These are phyloP conservation scores for Narthecium ossifragum DNA, from an alignment of 106 monocot species.

Conservation along the genomic window DNA sequence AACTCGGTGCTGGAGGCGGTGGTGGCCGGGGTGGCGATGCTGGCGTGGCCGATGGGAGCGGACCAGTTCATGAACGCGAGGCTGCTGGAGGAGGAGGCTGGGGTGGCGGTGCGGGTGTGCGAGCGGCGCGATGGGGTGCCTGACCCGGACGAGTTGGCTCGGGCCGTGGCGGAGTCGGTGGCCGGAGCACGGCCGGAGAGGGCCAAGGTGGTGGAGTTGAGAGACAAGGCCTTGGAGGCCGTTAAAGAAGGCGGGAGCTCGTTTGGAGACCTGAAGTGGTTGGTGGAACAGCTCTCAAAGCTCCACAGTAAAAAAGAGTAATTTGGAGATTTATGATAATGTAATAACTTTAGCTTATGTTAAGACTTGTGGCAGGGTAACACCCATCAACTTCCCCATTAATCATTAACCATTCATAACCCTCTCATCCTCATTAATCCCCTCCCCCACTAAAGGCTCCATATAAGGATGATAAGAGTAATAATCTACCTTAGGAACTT, in stretches of 20 bases:
- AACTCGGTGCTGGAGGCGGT: conserved; percentile 52
- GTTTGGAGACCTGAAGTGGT: not conserved
- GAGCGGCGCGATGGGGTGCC: conserved; percentile 21
- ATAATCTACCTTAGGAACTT: no score
- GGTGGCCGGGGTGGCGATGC: conserved; percentile 34
- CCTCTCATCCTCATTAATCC: no score
- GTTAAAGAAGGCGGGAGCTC: conserved; percentile 14
- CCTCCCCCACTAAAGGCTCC: no score
- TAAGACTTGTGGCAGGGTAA: no score
- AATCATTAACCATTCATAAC: no score
- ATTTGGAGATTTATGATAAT: no score
- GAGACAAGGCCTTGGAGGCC: conserved; percentile 2
- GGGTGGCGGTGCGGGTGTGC: conserved; percentile 16
- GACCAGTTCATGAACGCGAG: conserved; percentile 53
- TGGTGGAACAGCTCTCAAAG: conserved; percentile 1
- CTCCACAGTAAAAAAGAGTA: no score
- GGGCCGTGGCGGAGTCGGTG: conserved; percentile 11
- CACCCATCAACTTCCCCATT: no score
- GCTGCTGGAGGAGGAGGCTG: conserved; percentile 32
- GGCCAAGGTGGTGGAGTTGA: conserved; percentile 2
- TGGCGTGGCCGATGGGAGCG: conserved; percentile 60
- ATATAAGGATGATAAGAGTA: no score
- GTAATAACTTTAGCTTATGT: no score
- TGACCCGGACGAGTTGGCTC: conserved; percentile 21
- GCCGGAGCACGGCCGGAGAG: not conserved